Percentiles rank a stretch among this genome's conserved stretches.
phyloP scores from a whole-genome alignment of 805 yeast genomes.

The Vanderwaltozyma yarrowii region DNA sequence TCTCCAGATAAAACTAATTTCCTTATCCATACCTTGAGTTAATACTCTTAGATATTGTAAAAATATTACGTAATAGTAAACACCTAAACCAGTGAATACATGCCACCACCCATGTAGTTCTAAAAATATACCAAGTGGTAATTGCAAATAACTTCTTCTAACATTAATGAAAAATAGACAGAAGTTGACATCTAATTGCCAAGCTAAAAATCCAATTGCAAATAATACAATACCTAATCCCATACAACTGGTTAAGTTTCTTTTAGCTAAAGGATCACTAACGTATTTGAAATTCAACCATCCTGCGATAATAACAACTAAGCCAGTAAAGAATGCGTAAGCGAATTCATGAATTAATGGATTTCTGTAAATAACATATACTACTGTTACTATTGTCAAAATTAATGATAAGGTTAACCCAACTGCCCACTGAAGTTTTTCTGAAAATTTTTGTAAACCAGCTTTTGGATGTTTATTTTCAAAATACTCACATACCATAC shows the following conservation, averaged over 20 bases:
- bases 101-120: conserved; percentile 99
- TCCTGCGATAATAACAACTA: conserved; percentile 54
- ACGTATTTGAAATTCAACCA: conserved; percentile 44
- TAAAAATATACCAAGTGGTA: conserved; percentile 71
- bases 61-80: conserved; percentile 73
- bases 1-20: conserved; percentile 49
- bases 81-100: conserved; percentile 73
- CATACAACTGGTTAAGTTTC: conserved; percentile 47
- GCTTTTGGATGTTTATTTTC: neutral
- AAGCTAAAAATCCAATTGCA: conserved; percentile 63
- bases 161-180: conserved; percentile 49
- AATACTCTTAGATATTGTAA: conserved; percentile 65
- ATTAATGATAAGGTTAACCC: conserved; percentile 41
- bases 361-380: conserved; percentile 63
- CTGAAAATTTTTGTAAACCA: neutral
- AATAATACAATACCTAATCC: conserved; percentile 52
- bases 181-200: conserved; percentile 83
- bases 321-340: conserved; percentile 68
- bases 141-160: conserved; percentile 58
- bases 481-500: conserved; percentile 49
- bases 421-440: conserved; percentile 13
- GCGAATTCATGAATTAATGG: conserved; percentile 87
- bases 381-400: conserved; percentile 52
- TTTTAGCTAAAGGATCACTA: conserved; percentile 35
- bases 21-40: conserved; percentile 45